phyloP scores from a whole-genome alignment of 1,284 basidiomycete species.

The Ustilago crameri region DNA sequence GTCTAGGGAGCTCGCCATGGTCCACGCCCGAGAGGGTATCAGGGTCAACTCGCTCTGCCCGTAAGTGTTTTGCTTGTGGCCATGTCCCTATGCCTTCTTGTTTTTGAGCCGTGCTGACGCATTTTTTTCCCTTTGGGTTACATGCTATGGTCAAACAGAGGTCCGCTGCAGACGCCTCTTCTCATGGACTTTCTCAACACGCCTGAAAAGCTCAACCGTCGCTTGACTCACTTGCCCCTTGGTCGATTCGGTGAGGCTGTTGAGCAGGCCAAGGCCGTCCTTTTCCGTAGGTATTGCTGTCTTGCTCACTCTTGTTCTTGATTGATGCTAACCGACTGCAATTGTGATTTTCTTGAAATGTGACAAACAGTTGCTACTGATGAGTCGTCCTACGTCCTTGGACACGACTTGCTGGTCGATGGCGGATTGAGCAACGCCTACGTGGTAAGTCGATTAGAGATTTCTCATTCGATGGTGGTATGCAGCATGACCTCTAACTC shows the following conservation, averaged over 20 bases:
- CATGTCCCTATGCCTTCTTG: too few relatives aligned
- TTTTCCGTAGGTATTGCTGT: slow-evolving; percentile 73
- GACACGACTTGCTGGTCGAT: slow-evolving; percentile 47
- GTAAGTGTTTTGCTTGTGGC: slow-evolving; percentile 23
- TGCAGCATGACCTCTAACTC: too few relatives aligned
- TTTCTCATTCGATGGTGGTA: too few relatives aligned
- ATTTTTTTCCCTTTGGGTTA: background rate
- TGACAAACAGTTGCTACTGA: slow-evolving; percentile 72
- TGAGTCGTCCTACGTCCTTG: slow-evolving; percentile 72
- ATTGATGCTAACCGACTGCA: too few relatives aligned
- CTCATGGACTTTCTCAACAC: slow-evolving; percentile 98
- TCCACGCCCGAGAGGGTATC: slow-evolving; percentile 95
- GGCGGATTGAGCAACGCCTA: slow-evolving; percentile 46
- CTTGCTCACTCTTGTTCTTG: background rate
- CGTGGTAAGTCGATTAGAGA: slow-evolving; percentile 23
- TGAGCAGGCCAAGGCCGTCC: slow-evolving; percentile 88
- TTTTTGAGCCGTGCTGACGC: slow-evolving; percentile 1
- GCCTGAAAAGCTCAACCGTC: slow-evolving; percentile 90
- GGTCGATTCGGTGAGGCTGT: slow-evolving; percentile 96
- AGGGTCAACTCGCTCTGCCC: slow-evolving; percentile 94
- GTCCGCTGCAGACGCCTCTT: slow-evolving; percentile 74
- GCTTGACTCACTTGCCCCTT: slow-evolving; percentile 92
- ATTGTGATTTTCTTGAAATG: background rate
- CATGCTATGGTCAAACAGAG: slow-evolving; percentile 71
- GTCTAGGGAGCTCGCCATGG: slow-evolving; percentile 95